Percentiles rank a stretch among this genome's conserved stretches.
Conservation (phyloP, 192 early-diverging fungal genomes). For the Chytriomyces confervae region DNA sequence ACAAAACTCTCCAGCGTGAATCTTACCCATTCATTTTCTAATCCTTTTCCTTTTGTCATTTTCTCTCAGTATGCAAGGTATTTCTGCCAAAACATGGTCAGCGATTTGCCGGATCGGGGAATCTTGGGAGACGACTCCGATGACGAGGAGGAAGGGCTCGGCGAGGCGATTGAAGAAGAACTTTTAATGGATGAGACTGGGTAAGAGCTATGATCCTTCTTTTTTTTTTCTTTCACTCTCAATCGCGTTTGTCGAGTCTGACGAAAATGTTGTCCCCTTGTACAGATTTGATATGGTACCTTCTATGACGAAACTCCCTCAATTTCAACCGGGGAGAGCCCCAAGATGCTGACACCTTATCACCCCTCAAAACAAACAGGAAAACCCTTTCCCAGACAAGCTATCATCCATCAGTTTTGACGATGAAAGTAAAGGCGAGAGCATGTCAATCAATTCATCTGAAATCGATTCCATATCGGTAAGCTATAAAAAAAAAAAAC, state of each 20-base stretch:
- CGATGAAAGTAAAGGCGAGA: constrained; percentile 24
- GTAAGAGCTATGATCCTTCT: not conserved
- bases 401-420: constrained; percentile 43
- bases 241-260: not conserved
- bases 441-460: constrained; percentile 7
- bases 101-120: constrained; percentile 74
- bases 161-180: constrained; percentile 42
- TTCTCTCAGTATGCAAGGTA: constrained; percentile 69
- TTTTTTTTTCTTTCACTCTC: not conserved
- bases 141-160: constrained; percentile 64
- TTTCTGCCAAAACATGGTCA: constrained; percentile 72
- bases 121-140: constrained; percentile 57
- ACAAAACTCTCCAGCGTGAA: too few relatives aligned
- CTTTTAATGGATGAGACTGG: constrained; percentile 24
- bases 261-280: not conserved
- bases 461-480: constrained; percentile 20
- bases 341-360: not conserved
- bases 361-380: not conserved
- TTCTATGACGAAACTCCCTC: too few relatives aligned
- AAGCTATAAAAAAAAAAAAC: not conserved
- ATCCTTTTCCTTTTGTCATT: too few relatives aligned
- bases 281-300: constrained; percentile 26
- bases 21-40: too few relatives aligned
- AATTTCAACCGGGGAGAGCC: not conserved
- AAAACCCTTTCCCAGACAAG: constrained; percentile 49